A percentile compares a stretch with the other conserved stretches of the same genome.
These are phyloP conservation scores for Letharia columbiana DNA, from an alignment of 495 filamentous ascomycete genomes.

Conservation along the genomic window DNA sequence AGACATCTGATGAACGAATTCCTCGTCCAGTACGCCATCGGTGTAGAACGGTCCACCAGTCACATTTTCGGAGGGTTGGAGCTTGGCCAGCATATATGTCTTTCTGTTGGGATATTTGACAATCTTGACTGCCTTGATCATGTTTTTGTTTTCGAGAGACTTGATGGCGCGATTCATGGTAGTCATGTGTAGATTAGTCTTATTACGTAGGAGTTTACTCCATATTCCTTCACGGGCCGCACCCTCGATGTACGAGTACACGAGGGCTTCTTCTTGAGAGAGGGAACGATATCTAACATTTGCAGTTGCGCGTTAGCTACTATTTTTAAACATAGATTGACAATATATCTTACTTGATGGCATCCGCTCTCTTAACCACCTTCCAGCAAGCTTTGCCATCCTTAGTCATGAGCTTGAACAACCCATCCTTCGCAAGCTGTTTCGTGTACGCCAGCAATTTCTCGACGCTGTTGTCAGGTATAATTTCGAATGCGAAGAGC, in stretches of 20 bases:
- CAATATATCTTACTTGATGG: conserved; percentile 50
- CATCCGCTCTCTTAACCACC: conserved; percentile 57
- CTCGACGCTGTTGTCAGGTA: conserved; percentile 50
- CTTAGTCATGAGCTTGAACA: conserved; percentile 52
- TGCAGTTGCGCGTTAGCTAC: conserved; percentile 13
- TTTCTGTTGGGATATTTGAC: conserved; percentile 53
- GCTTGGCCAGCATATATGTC: conserved; percentile 56
- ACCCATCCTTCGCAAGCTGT: conserved; percentile 54
- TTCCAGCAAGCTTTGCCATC: conserved; percentile 55
- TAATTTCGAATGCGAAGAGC: conserved; percentile 49
- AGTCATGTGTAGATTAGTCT: conserved; percentile 69
- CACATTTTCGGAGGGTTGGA: conserved; percentile 74
- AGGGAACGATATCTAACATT: conserved; percentile 53
- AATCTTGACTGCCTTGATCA: conserved; percentile 67
- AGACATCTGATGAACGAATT: conserved; percentile 67
- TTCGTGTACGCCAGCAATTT: conserved; percentile 54
- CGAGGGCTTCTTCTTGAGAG: conserved; percentile 60
- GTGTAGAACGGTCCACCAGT: conserved; percentile 93
- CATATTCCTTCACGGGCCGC: conserved; percentile 76
- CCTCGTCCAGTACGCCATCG: conserved; percentile 74
- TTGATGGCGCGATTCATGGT: conserved; percentile 69
- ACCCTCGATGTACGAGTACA: conserved; percentile 80
- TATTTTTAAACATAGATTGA: conserved; percentile 7
- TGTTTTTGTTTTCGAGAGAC: conserved; percentile 69
- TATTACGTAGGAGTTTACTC: conserved; percentile 67